Percentiles rank a stretch among this genome's conserved stretches.
These are phyloP conservation scores for Filobasidium floriforme DNA, from an alignment of 768 basidiomycete genomes.

Conservation along the genomic window DNA sequence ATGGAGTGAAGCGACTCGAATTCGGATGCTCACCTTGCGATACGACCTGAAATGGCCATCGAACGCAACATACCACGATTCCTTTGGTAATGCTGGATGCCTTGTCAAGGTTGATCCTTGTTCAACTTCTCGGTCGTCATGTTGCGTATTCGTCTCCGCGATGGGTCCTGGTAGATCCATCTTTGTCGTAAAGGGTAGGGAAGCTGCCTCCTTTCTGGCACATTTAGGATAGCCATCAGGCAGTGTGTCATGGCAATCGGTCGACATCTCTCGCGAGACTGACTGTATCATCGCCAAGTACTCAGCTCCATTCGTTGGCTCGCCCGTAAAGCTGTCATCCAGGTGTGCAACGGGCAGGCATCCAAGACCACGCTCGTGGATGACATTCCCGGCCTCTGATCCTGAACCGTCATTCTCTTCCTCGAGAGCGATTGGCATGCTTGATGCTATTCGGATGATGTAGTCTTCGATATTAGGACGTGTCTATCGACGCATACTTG, in stretches of 20 bases:
- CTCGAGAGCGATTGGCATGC: not conserved
- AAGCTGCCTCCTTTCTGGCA: slow-evolving; percentile 6
- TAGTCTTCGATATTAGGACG: too few species aligned
- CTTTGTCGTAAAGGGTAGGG: slow-evolving; percentile 18
- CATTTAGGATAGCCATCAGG: not conserved
- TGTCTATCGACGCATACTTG: too few species aligned
- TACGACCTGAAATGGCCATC: slow-evolving; percentile 34
- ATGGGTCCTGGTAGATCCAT: not conserved
- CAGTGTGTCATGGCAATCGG: not conserved
- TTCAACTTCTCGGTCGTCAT: not conserved
- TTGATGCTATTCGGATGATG: too few species aligned
- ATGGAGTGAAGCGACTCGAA: not conserved
- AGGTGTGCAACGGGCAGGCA: slow-evolving; percentile 43
- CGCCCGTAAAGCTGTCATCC: slow-evolving; percentile 39
- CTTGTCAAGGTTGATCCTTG: not conserved
- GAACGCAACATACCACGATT: slow-evolving; percentile 34
- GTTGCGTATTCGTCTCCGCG: not conserved
- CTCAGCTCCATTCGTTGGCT: slow-evolving; percentile 41
- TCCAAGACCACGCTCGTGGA: not conserved
- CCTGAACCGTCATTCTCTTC: not conserved
- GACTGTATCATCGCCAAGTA: slow-evolving; percentile 39
- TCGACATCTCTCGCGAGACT: not conserved
- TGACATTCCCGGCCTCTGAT: not conserved
- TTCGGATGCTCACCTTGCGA: slow-evolving; percentile 27
- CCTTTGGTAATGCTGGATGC: slow-evolving; percentile 40